Percentiles rank a stretch among this genome's conserved stretches.
Evolutionary conservation across 352 stramenopile genomes (phyloP).

Genomic region (Globisporangium rhizosaccharum): DNA sequence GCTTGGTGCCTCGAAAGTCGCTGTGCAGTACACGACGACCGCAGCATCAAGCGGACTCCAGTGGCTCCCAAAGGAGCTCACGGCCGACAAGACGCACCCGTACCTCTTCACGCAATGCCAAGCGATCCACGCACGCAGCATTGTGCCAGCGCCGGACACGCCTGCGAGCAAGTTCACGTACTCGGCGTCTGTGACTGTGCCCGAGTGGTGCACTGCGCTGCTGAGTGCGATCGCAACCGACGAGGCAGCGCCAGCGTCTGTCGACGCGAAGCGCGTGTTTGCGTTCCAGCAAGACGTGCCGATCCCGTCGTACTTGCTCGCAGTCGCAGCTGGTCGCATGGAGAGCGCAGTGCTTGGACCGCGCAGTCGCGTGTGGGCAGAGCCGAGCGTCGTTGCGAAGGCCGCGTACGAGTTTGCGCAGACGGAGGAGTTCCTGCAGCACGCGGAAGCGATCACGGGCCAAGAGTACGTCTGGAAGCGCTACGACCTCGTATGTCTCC

Average conservation of each 20-base stretch:
- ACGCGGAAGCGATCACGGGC: conserved; percentile 90
- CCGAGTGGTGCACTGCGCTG: conserved; percentile 89
- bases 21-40: conserved; percentile 16
- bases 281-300: conserved; percentile 81
- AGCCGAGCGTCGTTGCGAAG: conserved; percentile 90
- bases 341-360: conserved; percentile 84
- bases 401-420: conserved; percentile 94
- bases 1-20: conserved; percentile 42
- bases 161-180: conserved; percentile 94
- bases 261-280: conserved; percentile 2
- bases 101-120: conserved; percentile 95
- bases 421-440: conserved; percentile 91
- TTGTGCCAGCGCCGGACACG: conserved; percentile 95
- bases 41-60: conserved; percentile 67
- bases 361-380: conserved; percentile 90
- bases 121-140: conserved; percentile 93
- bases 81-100: conserved; percentile 89
- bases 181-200: conserved; percentile 85
- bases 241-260: not conserved
- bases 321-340: conserved; percentile 90
- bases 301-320: conserved; percentile 95
- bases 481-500: conserved; percentile 97
- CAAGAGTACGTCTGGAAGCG: conserved; percentile 93
- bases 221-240: conserved; percentile 80
- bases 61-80: conserved; percentile 92